Evolutionary conservation across 2,329 filamentous ascomycete species (phyloP).

Genomic region (Neopestalotiopsis sp.): DNA sequence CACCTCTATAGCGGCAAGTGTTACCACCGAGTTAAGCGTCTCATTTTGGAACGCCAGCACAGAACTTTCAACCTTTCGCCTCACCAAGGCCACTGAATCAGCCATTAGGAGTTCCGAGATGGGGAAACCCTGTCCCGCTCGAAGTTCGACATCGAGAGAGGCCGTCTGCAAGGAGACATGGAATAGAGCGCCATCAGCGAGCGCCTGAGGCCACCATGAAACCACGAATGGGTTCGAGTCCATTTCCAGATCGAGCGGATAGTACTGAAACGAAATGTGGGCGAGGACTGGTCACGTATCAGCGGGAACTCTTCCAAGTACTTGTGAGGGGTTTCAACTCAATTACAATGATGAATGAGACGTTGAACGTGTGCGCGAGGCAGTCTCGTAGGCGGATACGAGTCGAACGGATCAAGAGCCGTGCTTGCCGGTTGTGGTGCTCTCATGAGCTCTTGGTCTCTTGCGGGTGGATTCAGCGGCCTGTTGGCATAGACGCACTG

Average conservation of each 20-base stretch:
- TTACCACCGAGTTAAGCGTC: slow-evolving; percentile 63
- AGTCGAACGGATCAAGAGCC: slow-evolving; percentile 60
- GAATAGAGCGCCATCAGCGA: slow-evolving; percentile 61
- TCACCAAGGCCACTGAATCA: slow-evolving; percentile 59
- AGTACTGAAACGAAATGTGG: slow-evolving; percentile 66
- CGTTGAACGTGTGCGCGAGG: slow-evolving; percentile 56
- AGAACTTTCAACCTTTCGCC: slow-evolving; percentile 53
- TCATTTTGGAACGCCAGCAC: slow-evolving; percentile 56
- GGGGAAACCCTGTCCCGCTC: slow-evolving; percentile 57
- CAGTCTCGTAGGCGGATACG: slow-evolving; percentile 59
- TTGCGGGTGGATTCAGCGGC: slow-evolving; percentile 42
- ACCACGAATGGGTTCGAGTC: slow-evolving; percentile 62
- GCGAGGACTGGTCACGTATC: slow-evolving; percentile 51
- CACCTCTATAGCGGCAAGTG: slow-evolving; percentile 63
- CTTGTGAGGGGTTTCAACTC: slow-evolving; percentile 1
- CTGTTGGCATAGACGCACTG: slow-evolving; percentile 60
- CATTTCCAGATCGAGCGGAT: slow-evolving; percentile 59
- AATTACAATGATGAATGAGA: slow-evolving; percentile 61
- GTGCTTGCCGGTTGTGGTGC: slow-evolving; percentile 16
- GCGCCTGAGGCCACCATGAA: slow-evolving; percentile 65
- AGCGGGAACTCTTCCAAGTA: neutral
- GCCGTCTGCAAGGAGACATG: slow-evolving; percentile 66
- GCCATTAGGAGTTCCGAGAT: slow-evolving; percentile 61
- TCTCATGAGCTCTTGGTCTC: neutral
- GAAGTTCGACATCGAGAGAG: slow-evolving; percentile 59